Evolutionary conservation across 2,329 filamentous ascomycete species (phyloP).

Genomic region (Ophiosphaerella herpotricha): DNA sequence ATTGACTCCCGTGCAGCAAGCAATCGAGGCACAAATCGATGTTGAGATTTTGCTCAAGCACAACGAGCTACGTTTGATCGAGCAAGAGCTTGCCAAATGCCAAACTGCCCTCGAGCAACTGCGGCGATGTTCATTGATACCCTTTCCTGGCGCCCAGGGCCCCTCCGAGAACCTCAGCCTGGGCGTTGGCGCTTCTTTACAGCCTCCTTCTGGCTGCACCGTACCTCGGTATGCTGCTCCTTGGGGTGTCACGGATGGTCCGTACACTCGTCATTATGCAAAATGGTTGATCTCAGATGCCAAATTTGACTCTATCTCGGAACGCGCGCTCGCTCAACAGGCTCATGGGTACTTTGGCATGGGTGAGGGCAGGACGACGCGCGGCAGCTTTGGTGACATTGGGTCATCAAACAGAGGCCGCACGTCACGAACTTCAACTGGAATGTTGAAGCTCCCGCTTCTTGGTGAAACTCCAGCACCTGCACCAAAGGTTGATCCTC

Average conservation of each 20-base stretch:
- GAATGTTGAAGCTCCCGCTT: conserved; percentile 51
- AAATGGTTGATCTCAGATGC: conserved; percentile 93
- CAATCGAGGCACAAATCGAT: conserved; percentile 84
- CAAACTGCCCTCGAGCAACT: conserved; percentile 92
- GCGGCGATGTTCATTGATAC: conserved; percentile 87
- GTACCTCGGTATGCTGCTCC: conserved; percentile 80
- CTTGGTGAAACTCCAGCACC: conserved; percentile 50
- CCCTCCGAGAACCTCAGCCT: conserved; percentile 71
- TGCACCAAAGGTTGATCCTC: conserved; percentile 73
- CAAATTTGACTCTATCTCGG: conserved; percentile 69
- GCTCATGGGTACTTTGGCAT: conserved; percentile 43
- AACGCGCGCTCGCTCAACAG: conserved; percentile 42
- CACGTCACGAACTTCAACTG: conserved; percentile 62
- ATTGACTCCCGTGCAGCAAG: conserved; percentile 64
- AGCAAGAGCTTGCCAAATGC: conserved; percentile 95
- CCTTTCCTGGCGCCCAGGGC: conserved; percentile 75
- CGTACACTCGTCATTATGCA: conserved; percentile 91
- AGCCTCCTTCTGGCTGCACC: conserved; percentile 64
- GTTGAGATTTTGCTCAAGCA: conserved; percentile 94
- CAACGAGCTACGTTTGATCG: conserved; percentile 88
- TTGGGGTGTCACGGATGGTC: conserved; percentile 88
- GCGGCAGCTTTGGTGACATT: conserved; percentile 70
- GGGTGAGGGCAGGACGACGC: conserved; percentile 75
- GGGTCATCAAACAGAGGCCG: conserved; percentile 57
- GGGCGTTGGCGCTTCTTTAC: conserved; percentile 74